Base-by-base conservation (phyloP, 305 asterid genomes). In the Plantago lanceolata region DNA sequence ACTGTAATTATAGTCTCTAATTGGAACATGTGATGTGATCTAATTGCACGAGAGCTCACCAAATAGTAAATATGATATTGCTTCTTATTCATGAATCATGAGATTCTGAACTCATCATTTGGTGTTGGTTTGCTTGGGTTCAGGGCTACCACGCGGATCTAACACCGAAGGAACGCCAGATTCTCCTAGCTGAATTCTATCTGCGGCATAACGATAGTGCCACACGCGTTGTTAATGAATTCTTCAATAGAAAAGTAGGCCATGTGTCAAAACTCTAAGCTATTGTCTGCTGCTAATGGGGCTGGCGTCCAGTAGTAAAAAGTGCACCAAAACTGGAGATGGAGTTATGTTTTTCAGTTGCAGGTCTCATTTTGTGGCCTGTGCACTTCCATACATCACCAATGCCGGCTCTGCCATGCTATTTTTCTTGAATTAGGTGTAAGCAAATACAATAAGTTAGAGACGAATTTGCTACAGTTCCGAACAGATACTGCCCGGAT, bases 81-180 rank as follows among this genome's bases (percentile, higher is more conserved):
- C 28, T 24, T 1, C 3, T 24, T 24, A 24, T n/a, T n/a, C n/a
- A n/a, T n/a, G n/a, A n/a, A n/a, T n/a, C n/a, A 24, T 24, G 3
- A 24, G 28, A 24, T 33, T 35, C 43, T 35, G 43, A 35, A 35
- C 40, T 63, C 49, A 58, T 54, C 61, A 56, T 2, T 44, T 5
- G 62, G 33, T 9, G 7, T 18, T 29, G 28, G 16, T 66, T 55
- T 47, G 43, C 50, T 11, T 55, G 63, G 58, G 54, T 56, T 11
- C 67, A 92, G 98, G 98, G 97, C 65, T 77, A 75, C 67, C 97
- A 89, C 51, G 98, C 94, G 71, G 97, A 92, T 83, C 85, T 92
- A 63, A 82, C 86, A 13, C 48, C 20, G 26, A 76, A 78, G 67
- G 88, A 92, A 57, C 79, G 86, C 53, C 90, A 82, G 78, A 84